Evolutionary conservation across 768 basidiomycete genomes (phyloP).

Genomic region (Mycena metata): DNA sequence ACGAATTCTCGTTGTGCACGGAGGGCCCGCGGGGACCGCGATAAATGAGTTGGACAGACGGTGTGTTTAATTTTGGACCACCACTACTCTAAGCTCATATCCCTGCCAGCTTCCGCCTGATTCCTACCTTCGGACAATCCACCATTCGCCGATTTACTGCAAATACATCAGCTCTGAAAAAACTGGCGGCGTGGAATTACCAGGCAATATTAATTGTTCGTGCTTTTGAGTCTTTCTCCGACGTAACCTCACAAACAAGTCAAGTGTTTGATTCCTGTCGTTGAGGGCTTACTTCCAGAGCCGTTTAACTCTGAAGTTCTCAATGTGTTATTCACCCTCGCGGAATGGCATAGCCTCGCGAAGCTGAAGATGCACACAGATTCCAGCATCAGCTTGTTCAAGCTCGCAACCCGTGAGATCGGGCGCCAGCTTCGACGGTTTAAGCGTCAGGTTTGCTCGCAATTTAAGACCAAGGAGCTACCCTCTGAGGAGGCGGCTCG

Average conservation of each 20-base stretch:
- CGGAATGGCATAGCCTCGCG: conserved; percentile 14
- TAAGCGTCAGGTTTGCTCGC: not conserved
- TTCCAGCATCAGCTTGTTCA: conserved; percentile 34
- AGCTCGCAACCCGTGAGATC: not conserved
- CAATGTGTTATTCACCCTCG: not conserved
- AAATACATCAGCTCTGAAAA: conserved; percentile 42
- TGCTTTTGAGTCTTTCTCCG: not conserved
- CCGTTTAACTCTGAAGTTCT: conserved; percentile 4
- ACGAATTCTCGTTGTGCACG: conserved; percentile 43
- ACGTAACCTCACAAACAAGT: no score
- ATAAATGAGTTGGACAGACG: conserved; percentile 43
- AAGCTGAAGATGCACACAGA: conserved; percentile 14
- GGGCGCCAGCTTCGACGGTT: conserved; percentile 11
- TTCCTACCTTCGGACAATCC: conserved; percentile 44
- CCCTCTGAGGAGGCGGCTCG: conserved; percentile 13
- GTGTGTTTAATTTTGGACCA: conserved; percentile 34
- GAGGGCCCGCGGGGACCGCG: not conserved
- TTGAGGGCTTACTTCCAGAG: conserved; percentile 27
- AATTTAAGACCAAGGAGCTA: conserved; percentile 10
- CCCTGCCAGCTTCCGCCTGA: conserved; percentile 1
- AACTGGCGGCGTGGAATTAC: conserved; percentile 42
- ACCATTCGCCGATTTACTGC: conserved; percentile 40
- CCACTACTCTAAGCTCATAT: not conserved
- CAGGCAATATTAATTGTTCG: conserved; percentile 42
- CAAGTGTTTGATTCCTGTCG: conserved; percentile 53